phyloP scores from a whole-genome alignment of 805 yeast species.

The Ogataea zsoltii region DNA sequence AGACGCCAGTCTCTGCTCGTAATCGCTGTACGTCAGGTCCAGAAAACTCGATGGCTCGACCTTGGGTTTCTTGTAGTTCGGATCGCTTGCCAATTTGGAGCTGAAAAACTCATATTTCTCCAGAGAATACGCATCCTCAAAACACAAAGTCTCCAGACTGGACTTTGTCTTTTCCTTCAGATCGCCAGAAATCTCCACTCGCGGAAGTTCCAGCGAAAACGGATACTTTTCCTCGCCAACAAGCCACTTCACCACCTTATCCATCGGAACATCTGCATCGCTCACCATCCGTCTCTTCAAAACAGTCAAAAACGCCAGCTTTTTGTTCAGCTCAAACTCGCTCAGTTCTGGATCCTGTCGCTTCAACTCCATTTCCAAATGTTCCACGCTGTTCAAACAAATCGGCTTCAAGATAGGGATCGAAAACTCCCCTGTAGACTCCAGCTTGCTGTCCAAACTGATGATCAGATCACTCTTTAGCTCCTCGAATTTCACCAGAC shows the following conservation, averaged over 20 bases:
- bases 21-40: slow-evolving; percentile 21
- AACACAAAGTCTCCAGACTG: slow-evolving; percentile 21
- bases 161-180: slow-evolving; percentile 19
- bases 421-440: slow-evolving; percentile 10
- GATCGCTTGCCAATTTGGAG: slow-evolving; percentile 13
- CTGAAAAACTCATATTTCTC: slow-evolving; percentile 20
- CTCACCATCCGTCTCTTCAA: slow-evolving; percentile 16
- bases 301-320: slow-evolving; percentile 24
- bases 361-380: slow-evolving; percentile 31
- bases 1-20: slow-evolving; percentile 39
- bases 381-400: slow-evolving; percentile 46
- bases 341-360: slow-evolving; percentile 7
- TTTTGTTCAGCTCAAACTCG: slow-evolving; percentile 13
- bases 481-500: slow-evolving; percentile 34
- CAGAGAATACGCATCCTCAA: slow-evolving; percentile 12
- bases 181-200: slow-evolving; percentile 13
- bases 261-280: slow-evolving; percentile 19
- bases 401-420: slow-evolving; percentile 50
- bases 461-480: slow-evolving; percentile 44
- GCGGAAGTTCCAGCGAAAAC: slow-evolving; percentile 18
- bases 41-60: not conserved
- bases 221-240: slow-evolving; percentile 21
- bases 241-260: slow-evolving; percentile 33
- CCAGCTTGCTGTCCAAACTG: slow-evolving; percentile 46
- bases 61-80: slow-evolving; percentile 25